Percentiles rank a stretch among this genome's conserved stretches.
These are phyloP conservation scores for Podospora pseudoanserina DNA, from an alignment of 495 filamentous ascomycete species.

Conservation along the genomic window DNA sequence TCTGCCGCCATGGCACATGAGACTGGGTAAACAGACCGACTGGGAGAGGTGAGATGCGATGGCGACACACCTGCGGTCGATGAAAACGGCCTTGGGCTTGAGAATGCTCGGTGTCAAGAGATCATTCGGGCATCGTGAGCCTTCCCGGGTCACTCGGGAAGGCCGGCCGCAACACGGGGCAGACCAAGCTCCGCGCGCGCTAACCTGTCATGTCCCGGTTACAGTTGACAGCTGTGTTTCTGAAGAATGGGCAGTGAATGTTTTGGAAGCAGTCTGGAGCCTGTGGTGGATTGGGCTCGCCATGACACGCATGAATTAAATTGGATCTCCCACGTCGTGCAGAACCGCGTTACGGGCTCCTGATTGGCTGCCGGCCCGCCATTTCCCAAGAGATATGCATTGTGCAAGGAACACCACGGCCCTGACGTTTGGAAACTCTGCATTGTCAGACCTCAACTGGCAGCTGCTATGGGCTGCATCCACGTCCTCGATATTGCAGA, in stretches of 20 bases:
- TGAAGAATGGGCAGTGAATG: background rate
- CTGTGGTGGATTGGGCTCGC: constrained; percentile 26
- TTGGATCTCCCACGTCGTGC: constrained; percentile 31
- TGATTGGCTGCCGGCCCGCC: constrained; percentile 31
- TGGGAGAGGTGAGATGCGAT: background rate
- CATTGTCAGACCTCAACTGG: constrained; percentile 23
- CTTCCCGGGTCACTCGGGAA: constrained; percentile 4
- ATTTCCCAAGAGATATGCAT: constrained; percentile 17
- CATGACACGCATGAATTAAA: constrained; percentile 36
- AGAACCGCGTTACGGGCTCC: constrained; percentile 29
- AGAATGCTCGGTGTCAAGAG: background rate
- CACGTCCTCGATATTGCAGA: constrained; percentile 7
- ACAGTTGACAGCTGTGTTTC: background rate
- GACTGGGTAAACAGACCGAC: background rate
- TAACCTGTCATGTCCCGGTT: background rate
- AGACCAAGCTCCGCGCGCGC: constrained; percentile 3
- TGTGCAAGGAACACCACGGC: constrained; percentile 21
- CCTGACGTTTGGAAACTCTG: constrained; percentile 13
- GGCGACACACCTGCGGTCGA: background rate
- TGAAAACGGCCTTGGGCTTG: background rate
- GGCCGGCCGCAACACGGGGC: constrained; percentile 1
- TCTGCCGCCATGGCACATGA: background rate
- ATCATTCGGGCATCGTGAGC: background rate
- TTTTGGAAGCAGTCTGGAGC: constrained; percentile 17
- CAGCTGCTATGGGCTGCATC: constrained; percentile 11